Percentiles rank a stretch among this genome's conserved stretches.
These are phyloP conservation scores for Thinopyrum elongatum DNA, from an alignment of 176 grass and related monocot genomes.

Conservation along the genomic window DNA sequence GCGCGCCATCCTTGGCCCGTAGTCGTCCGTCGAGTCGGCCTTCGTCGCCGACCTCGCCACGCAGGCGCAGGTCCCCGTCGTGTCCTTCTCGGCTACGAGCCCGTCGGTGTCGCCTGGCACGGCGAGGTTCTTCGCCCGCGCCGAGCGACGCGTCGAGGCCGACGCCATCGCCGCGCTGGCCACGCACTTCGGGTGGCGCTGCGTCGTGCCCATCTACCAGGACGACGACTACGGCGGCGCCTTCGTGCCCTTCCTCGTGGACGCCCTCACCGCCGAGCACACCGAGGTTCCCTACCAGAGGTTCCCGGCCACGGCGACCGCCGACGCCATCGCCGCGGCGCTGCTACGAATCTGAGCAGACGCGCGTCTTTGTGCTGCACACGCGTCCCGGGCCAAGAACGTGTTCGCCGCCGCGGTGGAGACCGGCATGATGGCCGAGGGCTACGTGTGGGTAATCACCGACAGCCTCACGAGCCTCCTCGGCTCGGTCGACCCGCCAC, in stretches of 20 bases:
- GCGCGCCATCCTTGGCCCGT: constrained; percentile 58
- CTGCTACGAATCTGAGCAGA: constrained; percentile 63
- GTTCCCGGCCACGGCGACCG: neutral
- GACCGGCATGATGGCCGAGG: constrained; percentile 53
- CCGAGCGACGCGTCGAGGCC: constrained; percentile 37
- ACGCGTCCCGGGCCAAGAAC: constrained; percentile 11
- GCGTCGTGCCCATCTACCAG: constrained; percentile 54
- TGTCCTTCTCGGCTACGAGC: constrained; percentile 71
- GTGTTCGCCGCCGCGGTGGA: constrained; percentile 29
- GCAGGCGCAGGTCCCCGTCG: constrained; percentile 38
- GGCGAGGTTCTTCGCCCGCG: constrained; percentile 54
- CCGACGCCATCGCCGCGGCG: constrained; percentile 32
- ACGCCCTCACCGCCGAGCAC: constrained; percentile 13
- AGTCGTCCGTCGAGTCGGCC: constrained; percentile 48
- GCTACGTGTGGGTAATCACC: constrained; percentile 76
- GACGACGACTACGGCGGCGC: constrained; percentile 55
- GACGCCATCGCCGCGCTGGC: constrained; percentile 53
- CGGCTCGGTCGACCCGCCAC: constrained; percentile 31
- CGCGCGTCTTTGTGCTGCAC: constrained; percentile 65
- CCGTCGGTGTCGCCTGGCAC: constrained; percentile 43
- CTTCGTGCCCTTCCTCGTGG: constrained; percentile 52
- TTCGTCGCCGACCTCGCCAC: constrained; percentile 52
- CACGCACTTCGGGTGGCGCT: constrained; percentile 45
- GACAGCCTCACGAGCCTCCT: constrained; percentile 49
- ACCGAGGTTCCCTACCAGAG: constrained; percentile 53